Evolutionary conservation across 805 yeast species (phyloP).

Genomic region (Dipodascus albidus): DNA sequence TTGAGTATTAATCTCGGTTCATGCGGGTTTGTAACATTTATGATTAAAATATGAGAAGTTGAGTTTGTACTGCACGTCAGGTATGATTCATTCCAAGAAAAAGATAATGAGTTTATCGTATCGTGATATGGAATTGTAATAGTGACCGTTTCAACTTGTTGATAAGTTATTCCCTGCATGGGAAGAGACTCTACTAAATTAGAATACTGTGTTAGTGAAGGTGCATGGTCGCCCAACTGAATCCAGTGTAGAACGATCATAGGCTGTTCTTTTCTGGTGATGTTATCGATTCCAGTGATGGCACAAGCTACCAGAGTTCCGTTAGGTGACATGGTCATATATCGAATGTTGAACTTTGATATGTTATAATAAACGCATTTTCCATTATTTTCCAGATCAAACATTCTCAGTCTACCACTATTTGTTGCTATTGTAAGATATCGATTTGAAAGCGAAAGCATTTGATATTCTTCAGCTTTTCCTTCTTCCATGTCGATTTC

Average conservation of each 20-base stretch:
- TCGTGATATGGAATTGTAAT: conserved; percentile 80
- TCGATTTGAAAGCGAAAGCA: conserved; percentile 37
- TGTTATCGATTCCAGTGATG: conserved; percentile 68
- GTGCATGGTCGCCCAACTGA: background rate
- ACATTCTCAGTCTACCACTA: conserved; percentile 56
- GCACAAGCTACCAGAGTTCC: conserved; percentile 67
- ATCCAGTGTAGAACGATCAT: conserved; percentile 49
- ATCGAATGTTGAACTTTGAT: conserved; percentile 66
- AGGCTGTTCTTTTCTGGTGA: conserved; percentile 40
- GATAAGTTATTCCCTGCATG: background rate
- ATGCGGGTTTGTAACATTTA: conserved; percentile 49
- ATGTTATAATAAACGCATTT: conserved; percentile 55
- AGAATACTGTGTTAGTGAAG: conserved; percentile 1
- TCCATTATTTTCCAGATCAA: conserved; percentile 47
- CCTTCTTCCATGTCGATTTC: conserved; percentile 41
- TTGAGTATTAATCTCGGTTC: conserved; percentile 62
- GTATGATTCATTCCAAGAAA: conserved; percentile 61
- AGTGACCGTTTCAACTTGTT: conserved; percentile 44
- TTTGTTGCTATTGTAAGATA: conserved; percentile 61
- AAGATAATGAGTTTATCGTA: conserved; percentile 63
- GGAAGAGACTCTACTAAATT: background rate
- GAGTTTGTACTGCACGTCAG: conserved; percentile 65
- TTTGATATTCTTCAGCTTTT: background rate
- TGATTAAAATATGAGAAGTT: conserved; percentile 70
- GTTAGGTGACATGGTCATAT: conserved; percentile 57